Evolutionary conservation across 169 alveolate genomes (phyloP).

Genomic region (Plasmodium yoelii): DNA sequence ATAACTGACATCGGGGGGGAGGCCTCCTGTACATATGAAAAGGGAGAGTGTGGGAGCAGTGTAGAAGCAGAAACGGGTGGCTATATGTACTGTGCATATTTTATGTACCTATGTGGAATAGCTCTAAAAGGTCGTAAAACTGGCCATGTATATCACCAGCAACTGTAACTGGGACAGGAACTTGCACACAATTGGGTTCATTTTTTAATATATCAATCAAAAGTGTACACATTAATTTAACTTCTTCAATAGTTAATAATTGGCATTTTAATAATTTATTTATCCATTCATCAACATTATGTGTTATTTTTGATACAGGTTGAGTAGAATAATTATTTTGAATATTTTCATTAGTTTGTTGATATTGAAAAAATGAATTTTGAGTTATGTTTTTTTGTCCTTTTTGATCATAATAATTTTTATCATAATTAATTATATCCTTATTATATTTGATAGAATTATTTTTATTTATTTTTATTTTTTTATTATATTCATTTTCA

Average conservation of each 20-base stretch:
- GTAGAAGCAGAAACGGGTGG: background rate
- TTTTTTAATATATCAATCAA: slow-evolving; percentile 88
- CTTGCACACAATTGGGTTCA: slow-evolving; percentile 91
- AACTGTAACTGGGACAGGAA: slow-evolving; percentile 94
- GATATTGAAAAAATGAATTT: background rate
- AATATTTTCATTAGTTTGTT: background rate
- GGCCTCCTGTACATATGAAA: slow-evolving; percentile 80
- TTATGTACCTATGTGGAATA: slow-evolving; percentile 96
- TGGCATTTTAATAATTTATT: slow-evolving; percentile 58
- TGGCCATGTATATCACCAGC: slow-evolving; percentile 99
- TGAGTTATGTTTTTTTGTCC: slow-evolving; percentile 1
- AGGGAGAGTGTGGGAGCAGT: background rate
- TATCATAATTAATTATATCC: background rate
- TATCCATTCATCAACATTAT: slow-evolving; percentile 72
- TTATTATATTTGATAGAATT: background rate
- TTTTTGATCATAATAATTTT: slow-evolving; percentile 15
- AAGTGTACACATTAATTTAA: slow-evolving; percentile 82
- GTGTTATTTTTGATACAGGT: slow-evolving; percentile 1
- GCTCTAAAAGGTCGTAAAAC: slow-evolving; percentile 95
- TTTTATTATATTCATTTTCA: slow-evolving; percentile 59
- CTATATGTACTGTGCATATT: slow-evolving; percentile 53
- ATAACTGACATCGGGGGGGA: slow-evolving; percentile 96
- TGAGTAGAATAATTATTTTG: background rate
- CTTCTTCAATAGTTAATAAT: slow-evolving; percentile 34
- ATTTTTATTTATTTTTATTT: slow-evolving; percentile 20